Evolutionary conservation across 208 protist species (phyloP).

Genomic region (Wallacemonas sp.): DNA sequence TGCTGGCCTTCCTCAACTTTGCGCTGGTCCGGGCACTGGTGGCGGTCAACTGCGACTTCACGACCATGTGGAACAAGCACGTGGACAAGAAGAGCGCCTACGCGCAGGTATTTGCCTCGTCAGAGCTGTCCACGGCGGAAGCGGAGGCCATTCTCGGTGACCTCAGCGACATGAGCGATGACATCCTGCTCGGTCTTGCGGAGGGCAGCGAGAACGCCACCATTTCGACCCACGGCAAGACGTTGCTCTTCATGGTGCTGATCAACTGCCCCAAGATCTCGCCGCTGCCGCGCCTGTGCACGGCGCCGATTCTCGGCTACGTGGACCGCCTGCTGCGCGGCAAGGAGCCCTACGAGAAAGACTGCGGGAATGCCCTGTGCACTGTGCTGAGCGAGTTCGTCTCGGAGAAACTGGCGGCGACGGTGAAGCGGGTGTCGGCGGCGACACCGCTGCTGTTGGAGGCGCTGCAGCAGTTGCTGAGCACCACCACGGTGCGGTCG

Average conservation of each 20-base stretch:
- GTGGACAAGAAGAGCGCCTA: constrained; percentile 18
- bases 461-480: constrained; percentile 63
- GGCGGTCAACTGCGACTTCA: constrained; percentile 50
- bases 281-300: constrained; percentile 48
- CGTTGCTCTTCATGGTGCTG: constrained; percentile 60
- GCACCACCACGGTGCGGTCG: constrained; percentile 41
- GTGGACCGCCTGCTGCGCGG: constrained; percentile 67
- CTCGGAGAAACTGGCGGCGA: constrained; percentile 51
- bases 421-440: constrained; percentile 42
- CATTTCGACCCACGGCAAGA: constrained; percentile 72
- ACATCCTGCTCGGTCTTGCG: constrained; percentile 29
- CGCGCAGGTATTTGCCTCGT: constrained; percentile 36
- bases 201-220: constrained; percentile 45
- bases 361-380: constrained; percentile 46
- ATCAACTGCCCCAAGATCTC: constrained; percentile 62
- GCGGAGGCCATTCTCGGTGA: constrained; percentile 23
- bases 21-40: constrained; percentile 59
- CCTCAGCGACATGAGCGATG: constrained; percentile 30
- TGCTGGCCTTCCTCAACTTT: constrained; percentile 83
- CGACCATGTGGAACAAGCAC: constrained; percentile 33
- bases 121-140: constrained; percentile 23
- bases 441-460: constrained; percentile 45
- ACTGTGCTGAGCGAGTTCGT: constrained; percentile 60
- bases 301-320: constrained; percentile 40
- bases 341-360: constrained; percentile 74